Evolutionary conservation across 164 flowering plant genomes (phyloP), one percentile per base, ranked within the genome.

Genomic region (Kingdonia uniflora): DNA sequence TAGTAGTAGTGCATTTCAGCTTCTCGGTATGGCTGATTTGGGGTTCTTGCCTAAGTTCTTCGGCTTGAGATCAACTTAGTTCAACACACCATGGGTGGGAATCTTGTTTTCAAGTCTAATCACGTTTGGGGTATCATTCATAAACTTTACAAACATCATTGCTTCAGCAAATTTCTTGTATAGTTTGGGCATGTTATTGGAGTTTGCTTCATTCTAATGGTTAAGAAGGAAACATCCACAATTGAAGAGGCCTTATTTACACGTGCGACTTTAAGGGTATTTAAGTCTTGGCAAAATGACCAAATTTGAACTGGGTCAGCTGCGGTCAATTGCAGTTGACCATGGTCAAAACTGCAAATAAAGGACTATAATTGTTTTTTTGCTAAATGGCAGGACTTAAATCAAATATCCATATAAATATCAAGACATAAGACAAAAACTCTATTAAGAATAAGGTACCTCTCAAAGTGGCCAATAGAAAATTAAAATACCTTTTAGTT

Each of bases 161-260:
- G 69, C 82, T 0, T 70, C 81, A 0, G 83, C 65, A 7, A 82
- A 80, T 58, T 80, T 82, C 65, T 51, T 80, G 50, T 82, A 82
- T 35, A 70, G 78, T 53, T 54, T 75, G 52, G 83, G 81, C n/a
- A 82, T 82, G 88, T 21, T 80, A 17, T 29, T 82, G 40, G 88
- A 82, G 41, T 76, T 80, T 40, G 69, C 85, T 0, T 70, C 85
- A 1, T 82, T 80, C 42, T 43, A 74, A 5, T 74, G 85, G 81
- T 48, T 82, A 61, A 64, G 85, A 57, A 57, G 56, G 60, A 82
- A 74, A 55, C n/a, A 54, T 24, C 77, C 78, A 1, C 19, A 7
- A 11, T 11, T 63, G 49, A 57, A 63, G 57, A 74, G 87, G 66
- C 84, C 84, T 1, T 81, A 58, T n/a, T n/a, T n/a, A n/a, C n/a